Conservation (phyloP, 2,329 filamentous ascomycete species). For the Aureobasidium leucospermi region DNA sequence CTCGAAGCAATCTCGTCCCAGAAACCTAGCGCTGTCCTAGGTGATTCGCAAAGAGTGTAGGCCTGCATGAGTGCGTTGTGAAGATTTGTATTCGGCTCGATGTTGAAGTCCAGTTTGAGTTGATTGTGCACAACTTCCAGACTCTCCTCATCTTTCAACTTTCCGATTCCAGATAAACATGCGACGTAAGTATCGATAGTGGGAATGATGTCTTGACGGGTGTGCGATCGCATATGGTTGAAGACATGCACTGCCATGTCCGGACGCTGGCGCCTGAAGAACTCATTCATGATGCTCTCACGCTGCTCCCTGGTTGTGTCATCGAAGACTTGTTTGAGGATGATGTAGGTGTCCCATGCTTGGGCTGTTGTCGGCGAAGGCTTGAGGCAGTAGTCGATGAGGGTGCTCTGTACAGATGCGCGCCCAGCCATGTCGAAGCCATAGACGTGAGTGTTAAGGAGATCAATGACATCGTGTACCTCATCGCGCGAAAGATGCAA, state of each 20-base stretch:
- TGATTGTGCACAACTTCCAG: slow-evolving; percentile 81
- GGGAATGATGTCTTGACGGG: slow-evolving; percentile 56
- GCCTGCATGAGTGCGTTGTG: slow-evolving; percentile 84
- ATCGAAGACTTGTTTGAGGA: slow-evolving; percentile 51
- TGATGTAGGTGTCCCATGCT: slow-evolving; percentile 53
- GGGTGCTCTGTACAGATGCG: slow-evolving; percentile 54
- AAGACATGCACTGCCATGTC: slow-evolving; percentile 86
- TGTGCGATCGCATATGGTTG: slow-evolving; percentile 83
- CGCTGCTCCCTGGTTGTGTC: slow-evolving; percentile 60
- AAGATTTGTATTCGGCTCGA: slow-evolving; percentile 68
- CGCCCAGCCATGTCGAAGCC: slow-evolving; percentile 66
- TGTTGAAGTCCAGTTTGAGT: slow-evolving; percentile 80
- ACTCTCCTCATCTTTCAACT: slow-evolving; percentile 42
- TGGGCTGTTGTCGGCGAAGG: slow-evolving; percentile 54
- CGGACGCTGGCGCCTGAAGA: slow-evolving; percentile 77
- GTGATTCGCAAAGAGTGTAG: slow-evolving; percentile 62
- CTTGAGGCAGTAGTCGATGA: slow-evolving; percentile 63
- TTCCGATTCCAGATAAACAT: slow-evolving; percentile 64
- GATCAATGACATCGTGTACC: slow-evolving; percentile 69
- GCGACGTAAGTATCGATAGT: slow-evolving; percentile 66
- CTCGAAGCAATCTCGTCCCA: slow-evolving; percentile 80
- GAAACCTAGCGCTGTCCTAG: slow-evolving; percentile 63
- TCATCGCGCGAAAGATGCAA: slow-evolving; percentile 71
- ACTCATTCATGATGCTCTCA: slow-evolving; percentile 68
- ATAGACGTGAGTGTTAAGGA: slow-evolving; percentile 68